phyloP scores from a whole-genome alignment of 2,329 filamentous ascomycete species.

The Phaeosphaeria sp. region DNA sequence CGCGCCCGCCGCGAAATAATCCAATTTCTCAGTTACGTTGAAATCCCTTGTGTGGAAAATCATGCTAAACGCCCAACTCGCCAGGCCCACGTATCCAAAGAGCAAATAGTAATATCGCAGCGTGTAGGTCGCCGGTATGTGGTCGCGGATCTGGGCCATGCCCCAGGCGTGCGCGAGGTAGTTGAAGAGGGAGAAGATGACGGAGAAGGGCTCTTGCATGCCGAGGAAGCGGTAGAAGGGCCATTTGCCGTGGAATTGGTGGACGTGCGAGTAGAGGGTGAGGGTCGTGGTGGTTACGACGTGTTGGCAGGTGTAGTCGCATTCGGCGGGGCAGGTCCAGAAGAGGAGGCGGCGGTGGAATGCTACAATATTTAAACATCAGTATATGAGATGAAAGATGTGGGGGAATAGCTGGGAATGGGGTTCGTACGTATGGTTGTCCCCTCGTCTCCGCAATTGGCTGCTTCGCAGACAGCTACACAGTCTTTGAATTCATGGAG shows the following conservation, averaged over 20 bases:
- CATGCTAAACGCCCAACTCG: slow-evolving; percentile 86
- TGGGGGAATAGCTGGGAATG: not conserved
- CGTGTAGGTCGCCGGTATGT: slow-evolving; percentile 75
- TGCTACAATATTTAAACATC: slow-evolving; percentile 59
- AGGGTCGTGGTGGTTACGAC: slow-evolving; percentile 79
- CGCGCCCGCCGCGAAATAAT: slow-evolving; percentile 93
- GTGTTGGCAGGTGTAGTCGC: slow-evolving; percentile 98
- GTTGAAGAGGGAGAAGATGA: slow-evolving; percentile 93
- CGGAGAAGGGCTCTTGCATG: slow-evolving; percentile 93
- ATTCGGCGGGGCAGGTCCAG: slow-evolving; percentile 93
- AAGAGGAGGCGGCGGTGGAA: slow-evolving; percentile 84
- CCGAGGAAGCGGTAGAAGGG: slow-evolving; percentile 90
- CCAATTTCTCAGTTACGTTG: slow-evolving; percentile 83
- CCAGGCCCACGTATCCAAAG: slow-evolving; percentile 82
- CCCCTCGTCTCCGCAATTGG: slow-evolving; percentile 77
- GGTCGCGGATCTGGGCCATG: slow-evolving; percentile 71
- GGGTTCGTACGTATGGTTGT: slow-evolving; percentile 70
- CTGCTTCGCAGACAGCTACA: slow-evolving; percentile 79
- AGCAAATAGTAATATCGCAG: slow-evolving; percentile 80
- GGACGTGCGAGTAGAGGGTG: slow-evolving; percentile 69
- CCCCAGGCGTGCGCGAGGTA: slow-evolving; percentile 84
- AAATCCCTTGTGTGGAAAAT: slow-evolving; percentile 94
- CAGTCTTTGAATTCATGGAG: slow-evolving; percentile 89
- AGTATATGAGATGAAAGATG: not conserved
- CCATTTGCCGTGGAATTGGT: slow-evolving; percentile 99